Evolutionary conservation across 2,329 filamentous ascomycete genomes (phyloP).

Genomic region (Sarocladiaceae sp.): DNA sequence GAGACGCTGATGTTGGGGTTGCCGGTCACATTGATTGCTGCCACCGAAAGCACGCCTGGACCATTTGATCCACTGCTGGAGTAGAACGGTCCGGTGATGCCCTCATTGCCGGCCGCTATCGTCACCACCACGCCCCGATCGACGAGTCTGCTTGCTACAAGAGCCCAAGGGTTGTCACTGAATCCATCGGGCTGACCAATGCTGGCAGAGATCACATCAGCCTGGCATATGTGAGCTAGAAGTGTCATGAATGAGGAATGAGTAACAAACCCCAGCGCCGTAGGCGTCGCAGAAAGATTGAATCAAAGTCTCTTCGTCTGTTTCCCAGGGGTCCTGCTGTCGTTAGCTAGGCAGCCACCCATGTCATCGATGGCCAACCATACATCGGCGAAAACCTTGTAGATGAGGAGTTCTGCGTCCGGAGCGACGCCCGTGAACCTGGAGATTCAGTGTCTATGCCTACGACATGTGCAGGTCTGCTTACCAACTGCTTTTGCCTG

Average conservation of each 20-base stretch:
- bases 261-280: conserved; percentile 22
- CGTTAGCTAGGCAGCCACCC: background rate
- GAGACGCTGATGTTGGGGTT: conserved; percentile 28
- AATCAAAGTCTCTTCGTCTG: conserved; percentile 24
- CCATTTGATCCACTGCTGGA: conserved; percentile 27
- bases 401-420: conserved; percentile 29
- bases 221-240: conserved; percentile 17
- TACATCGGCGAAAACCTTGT: conserved; percentile 26
- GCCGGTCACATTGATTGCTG: conserved; percentile 35
- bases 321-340: conserved; percentile 11
- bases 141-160: conserved; percentile 34
- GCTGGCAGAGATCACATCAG: conserved; percentile 38
- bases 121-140: conserved; percentile 41
- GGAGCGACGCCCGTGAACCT: conserved; percentile 31
- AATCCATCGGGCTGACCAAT: conserved; percentile 33
- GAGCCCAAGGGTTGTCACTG: conserved; percentile 34
- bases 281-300: conserved; percentile 31
- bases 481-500: conserved; percentile 12
- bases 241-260: background rate
- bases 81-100: conserved; percentile 41
- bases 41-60: conserved; percentile 27
- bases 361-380: background rate
- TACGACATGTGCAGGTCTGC: background rate
- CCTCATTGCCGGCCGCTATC: conserved; percentile 46
- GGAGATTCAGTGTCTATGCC: background rate